Base-by-base conservation (phyloP, 2,329 filamentous ascomycete genomes). In the Metarhizium album region DNA sequence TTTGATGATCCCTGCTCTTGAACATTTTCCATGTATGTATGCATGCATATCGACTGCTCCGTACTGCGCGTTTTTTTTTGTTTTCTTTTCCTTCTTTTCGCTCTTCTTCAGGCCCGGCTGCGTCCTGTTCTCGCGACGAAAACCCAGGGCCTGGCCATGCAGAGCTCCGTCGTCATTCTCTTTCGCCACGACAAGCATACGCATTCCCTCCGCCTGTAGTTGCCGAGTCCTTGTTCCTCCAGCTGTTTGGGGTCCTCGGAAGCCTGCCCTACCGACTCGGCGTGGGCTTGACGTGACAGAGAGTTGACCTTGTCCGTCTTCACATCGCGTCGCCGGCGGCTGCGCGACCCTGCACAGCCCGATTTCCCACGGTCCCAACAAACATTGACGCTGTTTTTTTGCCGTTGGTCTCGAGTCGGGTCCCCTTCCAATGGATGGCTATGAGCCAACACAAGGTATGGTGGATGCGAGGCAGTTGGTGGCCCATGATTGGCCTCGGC, bases 371-470 rank as follows among this genome's bases (percentile, higher is more conserved):
- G n/a, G 16, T 6, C 24, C 31, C 35, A 37, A 42, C n/a, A 33
- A 37, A n/a, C 16, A 42, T 37, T 14, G 40, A 43, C 40, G 40
- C 14, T 43, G 13, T 13, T 43, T n/a, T 43, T n/a, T n/a, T 31
- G 27, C 38, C 3, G 31, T 33, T 31, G 18, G 4, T 20, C 37
- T 37, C 27, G 23, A n/a, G 45, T 56, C 56, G 58, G 58, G 63
- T 60, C 59, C 57, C n/a, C 56, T 61, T 58, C 64, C 64, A 68
- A 72, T 72, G 70, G 70, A 72, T 55, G 68, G 65, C 57, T 70
- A 70, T 53, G 68, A 71, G 62, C 67, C 67, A 50, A 72, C 69
- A 52, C 69, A 72, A 67, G 68, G 69, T 70, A 62, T 33, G 57
- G 5, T 42, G 14, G 20, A 14, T 22, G 20, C 45, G 13, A 40